Evolutionary conservation across 345 rosid genomes (phyloP).

Genomic region (Eutrema heterophyllum): DNA sequence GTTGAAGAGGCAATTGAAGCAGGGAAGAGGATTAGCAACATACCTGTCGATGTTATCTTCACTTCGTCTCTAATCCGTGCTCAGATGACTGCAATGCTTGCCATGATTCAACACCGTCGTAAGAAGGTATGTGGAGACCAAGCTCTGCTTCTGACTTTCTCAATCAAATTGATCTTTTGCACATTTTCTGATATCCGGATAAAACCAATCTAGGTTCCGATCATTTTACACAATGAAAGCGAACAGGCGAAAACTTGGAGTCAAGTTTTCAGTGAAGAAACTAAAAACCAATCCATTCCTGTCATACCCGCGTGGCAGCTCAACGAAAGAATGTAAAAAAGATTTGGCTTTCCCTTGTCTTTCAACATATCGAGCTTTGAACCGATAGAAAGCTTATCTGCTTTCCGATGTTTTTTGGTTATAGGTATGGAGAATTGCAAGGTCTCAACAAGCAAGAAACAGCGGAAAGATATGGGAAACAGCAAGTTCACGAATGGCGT

Average conservation of each 20-base stretch:
- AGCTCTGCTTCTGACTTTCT: background rate
- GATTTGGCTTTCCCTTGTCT: background rate
- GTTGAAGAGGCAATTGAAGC: constrained; percentile 96
- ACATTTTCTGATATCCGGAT: background rate
- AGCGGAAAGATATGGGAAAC: constrained; percentile 84
- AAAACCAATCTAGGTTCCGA: constrained; percentile 57
- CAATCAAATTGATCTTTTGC: background rate
- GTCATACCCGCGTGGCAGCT: constrained; percentile 89
- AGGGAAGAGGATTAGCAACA: constrained; percentile 91
- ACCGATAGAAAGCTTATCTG: background rate
- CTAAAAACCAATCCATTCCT: constrained; percentile 69
- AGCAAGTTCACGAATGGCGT: constrained; percentile 95
- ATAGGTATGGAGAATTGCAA: constrained; percentile 92
- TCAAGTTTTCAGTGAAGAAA: constrained; percentile 81
- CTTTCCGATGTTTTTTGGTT: background rate
- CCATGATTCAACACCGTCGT: constrained; percentile 94
- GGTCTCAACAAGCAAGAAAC: constrained; percentile 96
- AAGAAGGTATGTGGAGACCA: constrained; percentile 47
- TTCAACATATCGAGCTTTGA: background rate
- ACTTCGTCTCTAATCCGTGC: constrained; percentile 93
- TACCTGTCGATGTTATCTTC: constrained; percentile 85
- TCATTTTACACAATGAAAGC: constrained; percentile 64
- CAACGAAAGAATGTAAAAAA: constrained; percentile 85
- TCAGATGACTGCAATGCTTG: constrained; percentile 99
- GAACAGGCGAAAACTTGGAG: constrained; percentile 84